A percentile compares a stretch with the other conserved stretches of the same genome.
phyloP scores from a whole-genome alignment of 805 yeast genomes.

The Candida tammaniensis region DNA sequence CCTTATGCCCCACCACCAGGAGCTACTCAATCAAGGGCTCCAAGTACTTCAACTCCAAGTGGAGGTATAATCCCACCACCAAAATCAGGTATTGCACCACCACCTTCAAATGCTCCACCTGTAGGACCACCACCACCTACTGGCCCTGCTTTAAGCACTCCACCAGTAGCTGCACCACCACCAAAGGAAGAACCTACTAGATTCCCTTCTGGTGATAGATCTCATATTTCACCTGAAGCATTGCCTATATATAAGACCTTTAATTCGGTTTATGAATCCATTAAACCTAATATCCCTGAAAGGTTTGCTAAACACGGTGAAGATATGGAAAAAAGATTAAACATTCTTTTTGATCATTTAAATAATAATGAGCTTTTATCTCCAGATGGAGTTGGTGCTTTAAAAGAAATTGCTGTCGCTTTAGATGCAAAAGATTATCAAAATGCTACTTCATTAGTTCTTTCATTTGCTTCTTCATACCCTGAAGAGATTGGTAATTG shows the following conservation, averaged over 20 bases:
- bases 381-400: conserved; percentile 49
- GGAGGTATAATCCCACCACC: conserved; percentile 16
- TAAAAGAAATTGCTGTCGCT: conserved; percentile 50
- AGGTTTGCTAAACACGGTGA: conserved; percentile 66
- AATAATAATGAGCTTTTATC: conserved; percentile 68
- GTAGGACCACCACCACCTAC: conserved; percentile 27
- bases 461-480: conserved; percentile 59
- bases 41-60: too few relatives aligned
- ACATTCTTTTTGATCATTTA: conserved; percentile 72
- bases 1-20: conserved; percentile 15
- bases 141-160: conserved; percentile 10
- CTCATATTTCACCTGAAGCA: conserved; percentile 60
- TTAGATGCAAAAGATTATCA: conserved; percentile 54
- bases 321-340: conserved; percentile 82
- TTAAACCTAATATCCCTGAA: conserved; percentile 73
- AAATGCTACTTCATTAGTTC: conserved; percentile 55
- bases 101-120: conserved; percentile 12
- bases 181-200: conserved; percentile 17
- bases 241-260: conserved; percentile 59
- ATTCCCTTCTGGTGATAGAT: conserved; percentile 64
- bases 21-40: conserved; percentile 8
- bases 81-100: conserved; percentile 6
- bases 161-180: conserved; percentile 16
- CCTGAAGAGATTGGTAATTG: conserved; percentile 83
- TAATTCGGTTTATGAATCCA: conserved; percentile 51